Conservation (phyloP, 805 yeast species). For the Candida berthetii region DNA sequence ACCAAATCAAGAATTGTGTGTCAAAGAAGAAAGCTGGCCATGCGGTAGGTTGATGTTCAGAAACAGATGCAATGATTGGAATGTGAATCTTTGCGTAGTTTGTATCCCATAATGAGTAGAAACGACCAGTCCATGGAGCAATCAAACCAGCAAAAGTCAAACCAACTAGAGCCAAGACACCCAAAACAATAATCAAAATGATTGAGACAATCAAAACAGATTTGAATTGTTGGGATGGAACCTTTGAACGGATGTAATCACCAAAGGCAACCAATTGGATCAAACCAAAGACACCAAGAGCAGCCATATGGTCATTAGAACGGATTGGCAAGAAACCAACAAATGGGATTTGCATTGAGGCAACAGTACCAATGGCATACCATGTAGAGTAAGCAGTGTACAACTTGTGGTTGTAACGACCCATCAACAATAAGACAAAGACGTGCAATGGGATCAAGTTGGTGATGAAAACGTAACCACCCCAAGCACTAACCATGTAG, state of each 20-base stretch:
- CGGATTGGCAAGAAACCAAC: constrained; percentile 96
- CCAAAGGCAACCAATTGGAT: constrained; percentile 87
- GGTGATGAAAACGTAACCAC: constrained; percentile 98
- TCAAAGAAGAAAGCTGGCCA: constrained; percentile 99
- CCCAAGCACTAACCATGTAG: constrained; percentile 99
- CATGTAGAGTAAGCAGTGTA: constrained; percentile 93
- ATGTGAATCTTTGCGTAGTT: constrained; percentile 96
- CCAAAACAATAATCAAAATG: constrained; percentile 47
- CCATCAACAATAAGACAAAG: constrained; percentile 87
- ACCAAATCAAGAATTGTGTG: constrained; percentile 88
- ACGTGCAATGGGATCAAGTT: constrained; percentile 95
- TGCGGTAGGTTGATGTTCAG: constrained; percentile 99
- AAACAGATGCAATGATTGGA: constrained; percentile 97
- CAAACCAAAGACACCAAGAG: constrained; percentile 94
- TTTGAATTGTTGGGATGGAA: constrained; percentile 69
- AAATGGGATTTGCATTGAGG: constrained; percentile 98
- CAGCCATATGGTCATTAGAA: constrained; percentile 97
- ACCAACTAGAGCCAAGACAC: constrained; percentile 64
- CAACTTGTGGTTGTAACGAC: constrained; percentile 77
- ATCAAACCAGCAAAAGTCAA: constrained; percentile 89
- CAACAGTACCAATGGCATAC: constrained; percentile 96
- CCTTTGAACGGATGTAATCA: constrained; percentile 67
- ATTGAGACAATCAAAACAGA: constrained; percentile 59
- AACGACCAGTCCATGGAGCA: constrained; percentile 99
- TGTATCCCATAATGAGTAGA: constrained; percentile 97